phyloP scores from a whole-genome alignment of 345 rosid species.

The Lagerstroemia speciosa region DNA sequence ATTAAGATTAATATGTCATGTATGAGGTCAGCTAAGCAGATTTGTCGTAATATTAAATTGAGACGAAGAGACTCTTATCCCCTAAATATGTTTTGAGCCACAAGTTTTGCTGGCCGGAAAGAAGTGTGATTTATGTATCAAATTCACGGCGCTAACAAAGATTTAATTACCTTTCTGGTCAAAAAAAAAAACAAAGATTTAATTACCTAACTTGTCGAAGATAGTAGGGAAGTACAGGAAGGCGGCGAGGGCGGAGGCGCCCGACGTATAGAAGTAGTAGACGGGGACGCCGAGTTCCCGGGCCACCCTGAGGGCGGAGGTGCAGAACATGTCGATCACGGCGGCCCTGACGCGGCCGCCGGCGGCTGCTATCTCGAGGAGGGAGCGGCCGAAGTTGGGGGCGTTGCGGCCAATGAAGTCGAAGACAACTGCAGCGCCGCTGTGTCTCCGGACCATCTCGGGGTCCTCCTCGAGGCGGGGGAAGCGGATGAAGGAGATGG shows the following conservation, averaged over 20 bases:
- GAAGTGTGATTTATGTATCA: too few relatives aligned
- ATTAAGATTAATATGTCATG: too few relatives aligned
- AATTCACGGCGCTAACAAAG: not conserved
- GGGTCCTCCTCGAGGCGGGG: constrained; percentile 4
- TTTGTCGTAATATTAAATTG: too few relatives aligned
- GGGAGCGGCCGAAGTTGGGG: constrained; percentile 9
- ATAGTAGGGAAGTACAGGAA: constrained; percentile 11
- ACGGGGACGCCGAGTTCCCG: constrained; percentile 12
- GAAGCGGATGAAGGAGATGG: constrained; percentile 14
- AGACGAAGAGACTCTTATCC: too few relatives aligned
- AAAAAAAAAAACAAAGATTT: not conserved
- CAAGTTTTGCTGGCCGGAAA: too few relatives aligned
- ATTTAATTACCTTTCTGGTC: not conserved
- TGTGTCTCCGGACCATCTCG: not conserved
- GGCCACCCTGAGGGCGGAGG: constrained; percentile 8
- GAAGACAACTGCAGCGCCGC: not conserved
- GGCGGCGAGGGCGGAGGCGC: constrained; percentile 9
- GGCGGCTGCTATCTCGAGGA: constrained; percentile 1
- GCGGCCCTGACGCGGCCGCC: constrained; percentile 10
- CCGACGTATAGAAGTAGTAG: constrained; percentile 15
- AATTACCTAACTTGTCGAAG: constrained; percentile 1
- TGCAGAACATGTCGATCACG: constrained; percentile 19
- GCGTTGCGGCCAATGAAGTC: constrained; percentile 5
- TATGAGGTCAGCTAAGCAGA: too few relatives aligned
- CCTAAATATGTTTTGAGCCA: too few relatives aligned